Evolutionary conservation across 1,284 basidiomycete species (phyloP).

Genomic region (Ganoderma boninense): DNA sequence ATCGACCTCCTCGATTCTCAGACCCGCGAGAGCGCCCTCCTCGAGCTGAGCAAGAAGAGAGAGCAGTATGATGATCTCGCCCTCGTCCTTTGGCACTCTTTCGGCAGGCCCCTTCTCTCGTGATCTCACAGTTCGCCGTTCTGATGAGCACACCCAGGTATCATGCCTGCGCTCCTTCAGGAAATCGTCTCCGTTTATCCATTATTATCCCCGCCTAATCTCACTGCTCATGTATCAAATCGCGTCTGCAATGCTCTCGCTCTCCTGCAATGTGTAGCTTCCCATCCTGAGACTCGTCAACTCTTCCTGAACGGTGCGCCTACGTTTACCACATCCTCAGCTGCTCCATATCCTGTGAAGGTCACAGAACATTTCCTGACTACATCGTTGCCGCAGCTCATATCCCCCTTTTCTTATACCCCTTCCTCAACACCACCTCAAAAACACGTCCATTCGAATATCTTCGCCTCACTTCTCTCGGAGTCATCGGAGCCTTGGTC

Average conservation of each 20-base stretch:
- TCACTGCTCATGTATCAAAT: slow-evolving; percentile 99
- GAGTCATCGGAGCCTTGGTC: slow-evolving; percentile 98
- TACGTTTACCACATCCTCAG: not conserved
- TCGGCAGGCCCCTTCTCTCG: slow-evolving; percentile 72
- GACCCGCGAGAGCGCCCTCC: slow-evolving; percentile 86
- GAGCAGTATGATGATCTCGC: slow-evolving; percentile 99
- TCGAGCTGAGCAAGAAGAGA: slow-evolving; percentile 98
- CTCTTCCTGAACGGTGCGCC: slow-evolving; percentile 87
- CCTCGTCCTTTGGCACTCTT: slow-evolving; percentile 98
- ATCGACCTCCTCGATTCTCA: slow-evolving; percentile 84
- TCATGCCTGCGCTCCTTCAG: slow-evolving; percentile 98
- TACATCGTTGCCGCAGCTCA: slow-evolving; percentile 71
- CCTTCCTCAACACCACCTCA: slow-evolving; percentile 98
- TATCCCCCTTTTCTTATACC: slow-evolving; percentile 98
- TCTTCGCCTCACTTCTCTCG: slow-evolving; percentile 95
- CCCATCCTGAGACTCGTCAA: slow-evolving; percentile 92
- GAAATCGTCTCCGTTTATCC: slow-evolving; percentile 99
- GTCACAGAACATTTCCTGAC: slow-evolving; percentile 10
- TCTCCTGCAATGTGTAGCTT: slow-evolving; percentile 96
- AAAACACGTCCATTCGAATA: slow-evolving; percentile 99
- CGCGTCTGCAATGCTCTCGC: slow-evolving; percentile 99
- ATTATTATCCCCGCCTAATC: slow-evolving; percentile 92
- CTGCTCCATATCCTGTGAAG: not conserved
- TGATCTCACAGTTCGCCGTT: not conserved
- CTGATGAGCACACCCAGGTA: slow-evolving; percentile 60